A percentile compares a stretch with the other conserved stretches of the same genome.
Evolutionary conservation across 306 rosid genomes (phyloP).

Genomic region (Prunus fruticosa): DNA sequence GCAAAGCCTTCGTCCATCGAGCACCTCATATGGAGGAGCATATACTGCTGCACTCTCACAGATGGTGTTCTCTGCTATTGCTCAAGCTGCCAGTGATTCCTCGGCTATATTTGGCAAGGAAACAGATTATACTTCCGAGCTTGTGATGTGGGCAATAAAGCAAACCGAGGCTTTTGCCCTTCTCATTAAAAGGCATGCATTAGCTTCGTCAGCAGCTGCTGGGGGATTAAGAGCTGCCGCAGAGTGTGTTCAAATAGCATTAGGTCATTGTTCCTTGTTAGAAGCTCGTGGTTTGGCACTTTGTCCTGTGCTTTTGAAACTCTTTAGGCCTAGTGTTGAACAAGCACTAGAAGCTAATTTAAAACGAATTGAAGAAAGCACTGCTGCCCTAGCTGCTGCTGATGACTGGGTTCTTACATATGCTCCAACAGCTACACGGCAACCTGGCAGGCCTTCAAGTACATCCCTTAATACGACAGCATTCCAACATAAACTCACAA

Average conservation of each 20-base stretch:
- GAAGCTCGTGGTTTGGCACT: constrained; percentile 97
- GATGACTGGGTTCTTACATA: constrained; percentile 88
- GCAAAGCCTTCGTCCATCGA: constrained; percentile 95
- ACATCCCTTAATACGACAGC: constrained; percentile 42
- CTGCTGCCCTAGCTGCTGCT: constrained; percentile 97
- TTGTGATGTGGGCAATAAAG: constrained; percentile 95
- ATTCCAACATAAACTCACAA: constrained; percentile 85
- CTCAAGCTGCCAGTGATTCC: constrained; percentile 94
- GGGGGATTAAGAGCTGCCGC: constrained; percentile 99
- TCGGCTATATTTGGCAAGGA: constrained; percentile 81
- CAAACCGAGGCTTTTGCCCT: constrained; percentile 85
- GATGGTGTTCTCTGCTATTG: constrained; percentile 91
- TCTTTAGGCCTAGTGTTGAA: constrained; percentile 95
- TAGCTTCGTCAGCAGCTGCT: constrained; percentile 98
- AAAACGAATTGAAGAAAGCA: constrained; percentile 95
- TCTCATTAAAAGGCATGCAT: constrained; percentile 90
- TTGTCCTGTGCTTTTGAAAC: constrained; percentile 88
- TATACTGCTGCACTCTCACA: constrained; percentile 99
- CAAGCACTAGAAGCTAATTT: constrained; percentile 94
- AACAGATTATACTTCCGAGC: constrained; percentile 84
- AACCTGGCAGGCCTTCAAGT: constrained; percentile 60
- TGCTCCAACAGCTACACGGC: constrained; percentile 62
- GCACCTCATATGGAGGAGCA: constrained; percentile 97
- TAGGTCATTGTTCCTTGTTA: constrained; percentile 94
- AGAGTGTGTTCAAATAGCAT: constrained; percentile 98